phyloP scores from a whole-genome alignment of 305 asterid species.

The Petunia hybrid region DNA sequence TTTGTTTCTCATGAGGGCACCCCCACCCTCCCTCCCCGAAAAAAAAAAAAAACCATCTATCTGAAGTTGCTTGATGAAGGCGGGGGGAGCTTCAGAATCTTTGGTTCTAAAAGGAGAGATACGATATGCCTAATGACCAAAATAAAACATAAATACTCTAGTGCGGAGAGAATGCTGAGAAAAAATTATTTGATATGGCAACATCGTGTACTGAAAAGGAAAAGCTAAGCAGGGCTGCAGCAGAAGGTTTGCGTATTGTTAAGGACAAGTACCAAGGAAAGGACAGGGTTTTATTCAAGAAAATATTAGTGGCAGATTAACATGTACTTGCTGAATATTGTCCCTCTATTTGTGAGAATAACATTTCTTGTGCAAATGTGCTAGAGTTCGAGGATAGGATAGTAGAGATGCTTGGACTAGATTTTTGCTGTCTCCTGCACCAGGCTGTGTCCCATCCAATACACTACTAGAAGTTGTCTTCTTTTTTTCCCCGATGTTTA shows the following conservation, averaged over 20 bases:
- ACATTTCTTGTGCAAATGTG: background rate
- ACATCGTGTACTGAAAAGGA: background rate
- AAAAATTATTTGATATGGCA: background rate
- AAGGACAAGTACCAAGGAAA: background rate
- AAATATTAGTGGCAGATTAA: too few relatives aligned
- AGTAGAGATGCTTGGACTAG: too few relatives aligned
- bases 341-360: background rate
- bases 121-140: background rate
- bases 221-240: background rate
- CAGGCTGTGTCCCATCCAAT: background rate
- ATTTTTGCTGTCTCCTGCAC: too few relatives aligned
- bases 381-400: background rate
- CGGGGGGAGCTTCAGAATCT: background rate
- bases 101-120: background rate
- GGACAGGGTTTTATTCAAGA: background rate
- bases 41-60: background rate
- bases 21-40: too few relatives aligned
- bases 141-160: background rate
- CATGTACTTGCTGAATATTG: too few relatives aligned
- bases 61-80: background rate
- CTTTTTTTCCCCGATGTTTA: background rate
- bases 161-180: background rate
- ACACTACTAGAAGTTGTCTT: background rate
- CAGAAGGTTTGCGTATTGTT: background rate
- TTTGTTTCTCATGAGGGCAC: background rate